Percentiles rank a stretch among this genome's conserved stretches.
These are phyloP conservation scores for Ottelia alismoides DNA, from an alignment of 106 monocot species.

Conservation along the genomic window DNA sequence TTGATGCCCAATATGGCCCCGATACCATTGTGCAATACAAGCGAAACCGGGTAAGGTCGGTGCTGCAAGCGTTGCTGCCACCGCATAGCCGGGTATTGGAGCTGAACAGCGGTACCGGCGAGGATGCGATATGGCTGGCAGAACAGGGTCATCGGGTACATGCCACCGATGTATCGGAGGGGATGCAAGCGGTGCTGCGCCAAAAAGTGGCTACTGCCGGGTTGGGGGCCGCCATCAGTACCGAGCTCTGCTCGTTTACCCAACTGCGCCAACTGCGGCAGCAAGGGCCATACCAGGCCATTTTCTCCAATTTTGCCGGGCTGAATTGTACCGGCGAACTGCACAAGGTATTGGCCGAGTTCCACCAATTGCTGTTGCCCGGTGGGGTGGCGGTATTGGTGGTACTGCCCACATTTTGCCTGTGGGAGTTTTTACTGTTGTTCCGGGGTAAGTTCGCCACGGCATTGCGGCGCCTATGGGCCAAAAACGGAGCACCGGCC, in stretches of 20 bases:
- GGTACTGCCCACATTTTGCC: not conserved
- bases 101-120: not conserved
- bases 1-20: not conserved
- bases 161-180: not conserved
- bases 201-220: not conserved
- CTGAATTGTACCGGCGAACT: not conserved
- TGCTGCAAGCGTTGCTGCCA: not conserved
- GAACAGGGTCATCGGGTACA: not conserved
- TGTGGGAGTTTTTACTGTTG: not conserved
- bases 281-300: not conserved
- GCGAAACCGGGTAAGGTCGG: not conserved
- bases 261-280: not conserved
- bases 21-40: not conserved
- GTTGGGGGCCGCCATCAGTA: not conserved
- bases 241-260: not conserved
- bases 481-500: not conserved
- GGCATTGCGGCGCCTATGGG: not conserved
- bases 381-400: not conserved
- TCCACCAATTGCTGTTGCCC: not conserved
- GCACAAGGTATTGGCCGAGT: not conserved
- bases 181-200: not conserved
- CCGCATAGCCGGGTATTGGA: not conserved
- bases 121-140: not conserved
- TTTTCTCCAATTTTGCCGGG: not conserved
- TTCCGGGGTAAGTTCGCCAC: not conserved